Evolutionary conservation across 2,329 filamentous ascomycete species (phyloP), one percentile per base, ranked within the genome.

Genomic region (Exophiala aquamarina): DNA sequence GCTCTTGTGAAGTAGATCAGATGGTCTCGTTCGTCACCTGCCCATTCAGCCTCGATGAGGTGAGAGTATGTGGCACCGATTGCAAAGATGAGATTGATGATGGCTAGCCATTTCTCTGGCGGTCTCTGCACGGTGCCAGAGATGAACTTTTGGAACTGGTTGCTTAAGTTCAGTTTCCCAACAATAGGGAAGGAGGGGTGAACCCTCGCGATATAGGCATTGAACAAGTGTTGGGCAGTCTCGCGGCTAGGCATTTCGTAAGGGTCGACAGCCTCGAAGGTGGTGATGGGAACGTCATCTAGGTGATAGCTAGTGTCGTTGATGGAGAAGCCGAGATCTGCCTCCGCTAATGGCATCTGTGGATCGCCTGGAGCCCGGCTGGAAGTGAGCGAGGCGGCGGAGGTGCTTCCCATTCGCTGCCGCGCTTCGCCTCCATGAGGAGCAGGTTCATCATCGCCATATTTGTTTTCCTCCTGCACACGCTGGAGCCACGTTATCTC

Each of bases 1-100:
- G 71, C 70, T 44, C 70, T 61, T 8, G 68, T 68, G 50, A 74
- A 63, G 52, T 71, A 73, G 28, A 69, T 55, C 26, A 73, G 58
- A 52, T 74, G 70, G 49, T 73, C 71, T 20, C 65, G 61, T 19
- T 66, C 62, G 50, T 71, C 64, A 3, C 67, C 68, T 41, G 59
- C 59, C 70, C 70, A 73, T 3, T 68, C 59, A 10, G 69, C 68
- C 47, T 71, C 63, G 28, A 64, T 62, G 4, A 73, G 60, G 43
- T 72, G 68, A 9, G 70, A 65, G 55, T 73, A 68, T 44, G 68
- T 66, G 20, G 70, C 66, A 4, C 63, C 62, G 39, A 74, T 72
- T 21, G 71, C 71, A 43, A 74, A 72, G 3, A 74, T 70, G 58
- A 73, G 59, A 42, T 74, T 73, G 48, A 74, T 53, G 18, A 72